A percentile compares a stretch with the other conserved stretches of the same genome.
Evolutionary conservation across 2,329 filamentous ascomycete genomes (phyloP).

Genomic region (Aureobasidium sp.): DNA sequence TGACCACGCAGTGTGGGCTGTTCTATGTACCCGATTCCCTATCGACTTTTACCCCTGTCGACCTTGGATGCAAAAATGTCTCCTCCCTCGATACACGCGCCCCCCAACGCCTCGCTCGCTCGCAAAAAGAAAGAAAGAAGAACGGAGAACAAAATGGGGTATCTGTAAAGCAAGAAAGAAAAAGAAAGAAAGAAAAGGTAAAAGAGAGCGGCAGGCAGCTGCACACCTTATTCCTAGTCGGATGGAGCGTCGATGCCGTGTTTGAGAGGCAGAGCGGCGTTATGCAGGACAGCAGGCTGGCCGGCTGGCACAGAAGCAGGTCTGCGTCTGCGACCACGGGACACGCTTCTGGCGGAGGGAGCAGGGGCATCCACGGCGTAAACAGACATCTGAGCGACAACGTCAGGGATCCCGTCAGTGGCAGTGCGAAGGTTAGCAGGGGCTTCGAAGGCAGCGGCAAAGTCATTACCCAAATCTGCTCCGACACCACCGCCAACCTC

Average conservation of each 20-base stretch:
- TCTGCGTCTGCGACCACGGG: not conserved
- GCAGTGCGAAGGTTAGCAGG: not conserved
- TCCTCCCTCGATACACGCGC: not conserved
- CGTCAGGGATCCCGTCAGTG: not conserved
- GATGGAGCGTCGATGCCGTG: not conserved
- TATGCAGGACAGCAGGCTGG: not conserved
- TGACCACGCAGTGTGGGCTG: not conserved
- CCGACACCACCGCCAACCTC: not conserved
- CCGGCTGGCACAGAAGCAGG: not conserved
- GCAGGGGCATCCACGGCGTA: not conserved
- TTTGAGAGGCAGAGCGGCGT: not conserved
- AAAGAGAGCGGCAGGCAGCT: not conserved
- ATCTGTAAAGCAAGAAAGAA: not conserved
- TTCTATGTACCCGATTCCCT: not conserved
- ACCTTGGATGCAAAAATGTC: not conserved
- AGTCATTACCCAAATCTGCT: constrained; percentile 6
- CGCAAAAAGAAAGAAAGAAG: not conserved
- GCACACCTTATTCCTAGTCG: not conserved
- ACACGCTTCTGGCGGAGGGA: not conserved
- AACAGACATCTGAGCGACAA: not conserved
- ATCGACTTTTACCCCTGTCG: not conserved
- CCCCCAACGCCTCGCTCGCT: not conserved
- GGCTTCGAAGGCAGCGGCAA: constrained; percentile 13
- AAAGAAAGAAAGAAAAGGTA: not conserved
- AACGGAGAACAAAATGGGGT: not conserved